phyloP scores from a whole-genome alignment of 306 rosid species.

The Erythrophleum fordii region DNA sequence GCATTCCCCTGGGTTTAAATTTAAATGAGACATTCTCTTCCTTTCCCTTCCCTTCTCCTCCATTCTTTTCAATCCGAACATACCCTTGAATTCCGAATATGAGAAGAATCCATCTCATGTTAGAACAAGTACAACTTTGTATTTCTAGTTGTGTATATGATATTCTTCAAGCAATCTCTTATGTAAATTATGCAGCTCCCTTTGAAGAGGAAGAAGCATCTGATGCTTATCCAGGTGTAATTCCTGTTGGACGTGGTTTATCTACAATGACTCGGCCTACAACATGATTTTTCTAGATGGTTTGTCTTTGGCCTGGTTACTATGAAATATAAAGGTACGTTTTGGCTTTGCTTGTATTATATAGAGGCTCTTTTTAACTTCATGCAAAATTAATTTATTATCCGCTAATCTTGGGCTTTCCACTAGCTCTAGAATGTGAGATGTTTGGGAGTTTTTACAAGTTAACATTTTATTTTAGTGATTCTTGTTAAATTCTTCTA shows the following conservation, averaged over 20 bases:
- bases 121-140: slow-evolving; percentile 5
- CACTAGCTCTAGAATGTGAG: neutral
- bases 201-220: slow-evolving; percentile 68
- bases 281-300: slow-evolving; percentile 55
- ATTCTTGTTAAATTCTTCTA: neutral
- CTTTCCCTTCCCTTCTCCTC: too few relatives aligned
- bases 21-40: neutral
- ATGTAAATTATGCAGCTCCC: slow-evolving; percentile 51
- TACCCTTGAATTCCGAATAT: slow-evolving; percentile 17
- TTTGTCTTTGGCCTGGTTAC: slow-evolving; percentile 27
- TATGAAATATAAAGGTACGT: slow-evolving; percentile 36
- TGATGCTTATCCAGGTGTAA: slow-evolving; percentile 74
- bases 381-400: neutral
- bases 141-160: slow-evolving; percentile 5
- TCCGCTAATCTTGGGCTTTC: neutral
- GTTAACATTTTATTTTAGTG: neutral
- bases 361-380: neutral
- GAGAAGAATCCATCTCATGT: neutral
- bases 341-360: neutral
- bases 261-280: slow-evolving; percentile 97
- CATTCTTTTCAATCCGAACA: neutral
- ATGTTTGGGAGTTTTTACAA: neutral
- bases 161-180: slow-evolving; percentile 1
- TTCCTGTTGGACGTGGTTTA: slow-evolving; percentile 89
- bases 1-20: neutral